Conservation (phyloP, 2,329 filamentous ascomycete genomes). For the Chaetomiaceae sp. region DNA sequence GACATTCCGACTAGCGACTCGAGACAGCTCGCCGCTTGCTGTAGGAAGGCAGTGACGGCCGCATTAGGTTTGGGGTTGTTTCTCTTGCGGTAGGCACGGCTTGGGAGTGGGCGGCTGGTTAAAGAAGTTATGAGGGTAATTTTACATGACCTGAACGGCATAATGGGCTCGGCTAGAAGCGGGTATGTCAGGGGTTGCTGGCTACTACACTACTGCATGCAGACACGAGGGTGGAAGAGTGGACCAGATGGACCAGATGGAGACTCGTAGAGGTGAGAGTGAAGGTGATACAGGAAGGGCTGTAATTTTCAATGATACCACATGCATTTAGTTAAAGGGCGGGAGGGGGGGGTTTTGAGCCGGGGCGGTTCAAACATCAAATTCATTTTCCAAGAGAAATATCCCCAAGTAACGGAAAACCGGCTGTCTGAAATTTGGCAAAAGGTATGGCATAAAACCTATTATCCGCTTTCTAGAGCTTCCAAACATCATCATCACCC, state of each 20-base stretch:
- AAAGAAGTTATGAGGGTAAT: neutral
- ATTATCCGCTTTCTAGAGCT: too few species aligned
- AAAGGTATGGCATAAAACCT: too few species aligned
- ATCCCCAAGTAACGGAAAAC: slow-evolving; percentile 1
- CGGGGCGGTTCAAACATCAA: too few species aligned
- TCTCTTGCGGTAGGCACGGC: slow-evolving; percentile 3
- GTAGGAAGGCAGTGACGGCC: neutral
- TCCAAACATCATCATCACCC: neutral
- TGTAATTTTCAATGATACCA: slow-evolving; percentile 17
- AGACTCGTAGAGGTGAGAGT: too few species aligned
- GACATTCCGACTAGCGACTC: slow-evolving; percentile 17
- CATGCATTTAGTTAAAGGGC: slow-evolving; percentile 1
- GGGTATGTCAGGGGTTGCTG: too few species aligned
- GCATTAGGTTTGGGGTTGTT: neutral
- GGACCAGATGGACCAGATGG: too few species aligned
- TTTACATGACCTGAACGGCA: neutral
- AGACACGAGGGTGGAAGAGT: neutral
- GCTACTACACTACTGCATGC: neutral
- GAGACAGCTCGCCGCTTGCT: neutral
- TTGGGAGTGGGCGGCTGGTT: neutral
- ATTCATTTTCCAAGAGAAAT: too few species aligned
- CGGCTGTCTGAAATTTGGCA: too few species aligned
- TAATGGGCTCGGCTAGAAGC: too few species aligned
- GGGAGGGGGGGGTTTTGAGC: too few species aligned
- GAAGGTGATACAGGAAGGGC: too few species aligned